phyloP scores from a whole-genome alignment of 805 yeast genomes.

The Nakazawaea ernobii region DNA sequence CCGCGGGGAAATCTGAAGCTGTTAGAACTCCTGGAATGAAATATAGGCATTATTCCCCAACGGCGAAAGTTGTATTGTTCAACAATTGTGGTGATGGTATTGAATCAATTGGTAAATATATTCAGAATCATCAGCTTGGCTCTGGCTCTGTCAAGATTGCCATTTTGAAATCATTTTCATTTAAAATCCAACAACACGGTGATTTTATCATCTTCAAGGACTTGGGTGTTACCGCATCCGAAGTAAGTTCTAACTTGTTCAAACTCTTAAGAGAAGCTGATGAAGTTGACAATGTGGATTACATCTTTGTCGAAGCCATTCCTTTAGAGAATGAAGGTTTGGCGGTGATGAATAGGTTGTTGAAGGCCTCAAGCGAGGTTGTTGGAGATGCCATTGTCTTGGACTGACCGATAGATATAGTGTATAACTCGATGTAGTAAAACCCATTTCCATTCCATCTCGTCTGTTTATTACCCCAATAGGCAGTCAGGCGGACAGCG shows the following conservation, averaged over 20 bases:
- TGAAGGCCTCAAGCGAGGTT: slow-evolving; percentile 68
- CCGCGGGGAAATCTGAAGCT: slow-evolving; percentile 59
- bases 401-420: no score
- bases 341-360: slow-evolving; percentile 89
- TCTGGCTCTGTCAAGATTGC: slow-evolving; percentile 36
- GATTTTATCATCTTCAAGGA: slow-evolving; percentile 26
- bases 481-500: not conserved
- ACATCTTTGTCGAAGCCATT: slow-evolving; percentile 82
- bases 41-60: slow-evolving; percentile 91
- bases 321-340: slow-evolving; percentile 74
- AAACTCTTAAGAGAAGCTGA: slow-evolving; percentile 72
- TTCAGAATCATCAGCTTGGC: slow-evolving; percentile 12
- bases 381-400: slow-evolving; percentile 9
- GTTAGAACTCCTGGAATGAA: slow-evolving; percentile 98
- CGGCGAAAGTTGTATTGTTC: slow-evolving; percentile 72
- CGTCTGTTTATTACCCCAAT: not conserved
- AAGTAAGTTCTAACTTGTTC: slow-evolving; percentile 74
- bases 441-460: no score
- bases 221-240: slow-evolving; percentile 43
- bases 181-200: slow-evolving; percentile 18
- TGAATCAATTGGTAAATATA: slow-evolving; percentile 24
- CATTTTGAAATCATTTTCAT: slow-evolving; percentile 38
- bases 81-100: slow-evolving; percentile 41
- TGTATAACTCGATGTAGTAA: no score
- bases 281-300: slow-evolving; percentile 49